Evolutionary conservation across 2,329 filamentous ascomycete genomes (phyloP).

Genomic region (Blastomyces silverae): DNA sequence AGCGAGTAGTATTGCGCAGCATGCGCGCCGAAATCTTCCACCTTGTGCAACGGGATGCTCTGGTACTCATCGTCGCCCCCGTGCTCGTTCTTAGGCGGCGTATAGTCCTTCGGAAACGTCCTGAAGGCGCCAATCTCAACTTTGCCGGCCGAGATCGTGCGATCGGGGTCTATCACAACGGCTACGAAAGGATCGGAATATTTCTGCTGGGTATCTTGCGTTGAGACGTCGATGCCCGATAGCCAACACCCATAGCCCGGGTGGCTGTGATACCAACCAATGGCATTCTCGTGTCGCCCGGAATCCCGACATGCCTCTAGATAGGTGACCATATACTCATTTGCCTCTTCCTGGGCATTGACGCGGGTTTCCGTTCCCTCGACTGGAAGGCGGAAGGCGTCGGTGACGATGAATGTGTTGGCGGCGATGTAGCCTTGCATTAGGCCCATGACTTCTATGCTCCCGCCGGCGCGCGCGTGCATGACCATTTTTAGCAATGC

Average conservation of each 20-base stretch:
- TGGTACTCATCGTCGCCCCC: constrained; percentile 41
- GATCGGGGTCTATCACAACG: constrained; percentile 92
- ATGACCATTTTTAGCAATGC: constrained; percentile 98
- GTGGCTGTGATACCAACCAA: constrained; percentile 98
- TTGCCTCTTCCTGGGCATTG: constrained; percentile 90
- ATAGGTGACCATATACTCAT: constrained; percentile 94
- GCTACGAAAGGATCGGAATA: constrained; percentile 89
- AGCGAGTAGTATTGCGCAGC: constrained; percentile 84
- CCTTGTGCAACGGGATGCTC: constrained; percentile 84
- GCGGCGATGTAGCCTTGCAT: constrained; percentile 93
- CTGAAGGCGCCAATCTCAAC: constrained; percentile 97
- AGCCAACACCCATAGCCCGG: constrained; percentile 98
- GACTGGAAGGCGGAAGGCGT: constrained; percentile 87
- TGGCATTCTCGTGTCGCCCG: constrained; percentile 78
- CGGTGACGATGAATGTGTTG: constrained; percentile 81
- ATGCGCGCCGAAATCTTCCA: constrained; percentile 92
- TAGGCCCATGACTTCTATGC: constrained; percentile 91
- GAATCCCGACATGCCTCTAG: constrained; percentile 66
- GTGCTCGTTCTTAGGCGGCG: constrained; percentile 45
- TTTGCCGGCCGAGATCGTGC: constrained; percentile 88
- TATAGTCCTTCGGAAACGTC: constrained; percentile 73
- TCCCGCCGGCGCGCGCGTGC: constrained; percentile 92
- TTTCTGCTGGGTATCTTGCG: constrained; percentile 75
- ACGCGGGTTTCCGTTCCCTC: constrained; percentile 98
- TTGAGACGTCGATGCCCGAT: constrained; percentile 88